These are phyloP conservation scores for Dipsacomyces acuminosporus DNA, from an alignment of 371 early-diverging fungal species.

Conservation along the genomic window DNA sequence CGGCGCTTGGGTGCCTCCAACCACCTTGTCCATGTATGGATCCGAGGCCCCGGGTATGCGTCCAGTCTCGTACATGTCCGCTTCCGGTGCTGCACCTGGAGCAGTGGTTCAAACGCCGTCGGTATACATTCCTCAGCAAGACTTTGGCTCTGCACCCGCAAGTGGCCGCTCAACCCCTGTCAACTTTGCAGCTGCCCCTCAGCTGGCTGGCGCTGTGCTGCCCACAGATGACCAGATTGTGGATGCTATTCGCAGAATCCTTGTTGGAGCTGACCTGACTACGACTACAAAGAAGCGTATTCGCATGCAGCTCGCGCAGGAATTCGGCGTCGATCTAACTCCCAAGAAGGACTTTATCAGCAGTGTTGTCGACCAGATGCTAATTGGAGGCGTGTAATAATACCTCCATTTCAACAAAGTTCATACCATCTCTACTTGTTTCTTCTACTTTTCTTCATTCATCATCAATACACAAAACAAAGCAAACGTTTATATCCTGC, in stretches of 20 bases:
- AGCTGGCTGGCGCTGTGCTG: constrained; percentile 1
- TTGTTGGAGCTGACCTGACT: constrained; percentile 76
- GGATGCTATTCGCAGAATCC: constrained; percentile 70
- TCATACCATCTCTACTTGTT: not conserved
- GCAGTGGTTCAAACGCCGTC: not conserved
- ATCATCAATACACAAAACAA: no score
- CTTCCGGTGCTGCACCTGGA: not conserved
- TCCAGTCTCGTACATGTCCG: not conserved
- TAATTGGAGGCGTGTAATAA: constrained; percentile 10
- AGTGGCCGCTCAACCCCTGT: constrained; percentile 4
- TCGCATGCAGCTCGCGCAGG: constrained; percentile 66
- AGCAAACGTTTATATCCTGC: no score
- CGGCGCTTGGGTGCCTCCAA: constrained; percentile 32
- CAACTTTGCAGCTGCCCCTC: no score
- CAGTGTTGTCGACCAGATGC: constrained; percentile 63
- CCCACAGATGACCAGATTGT: constrained; percentile 80
- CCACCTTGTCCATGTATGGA: constrained; percentile 25
- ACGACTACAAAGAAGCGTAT: constrained; percentile 80
- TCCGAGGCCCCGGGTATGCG: constrained; percentile 1
- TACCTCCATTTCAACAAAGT: not conserved
- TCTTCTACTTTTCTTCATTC: constrained; percentile 1
- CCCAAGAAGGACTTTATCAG: constrained; percentile 76
- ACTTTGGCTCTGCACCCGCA: not conserved
- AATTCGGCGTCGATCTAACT: constrained; percentile 71
- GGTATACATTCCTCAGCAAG: not conserved